Conservation (phyloP, 768 basidiomycete species). For the Rickenella mellea region DNA sequence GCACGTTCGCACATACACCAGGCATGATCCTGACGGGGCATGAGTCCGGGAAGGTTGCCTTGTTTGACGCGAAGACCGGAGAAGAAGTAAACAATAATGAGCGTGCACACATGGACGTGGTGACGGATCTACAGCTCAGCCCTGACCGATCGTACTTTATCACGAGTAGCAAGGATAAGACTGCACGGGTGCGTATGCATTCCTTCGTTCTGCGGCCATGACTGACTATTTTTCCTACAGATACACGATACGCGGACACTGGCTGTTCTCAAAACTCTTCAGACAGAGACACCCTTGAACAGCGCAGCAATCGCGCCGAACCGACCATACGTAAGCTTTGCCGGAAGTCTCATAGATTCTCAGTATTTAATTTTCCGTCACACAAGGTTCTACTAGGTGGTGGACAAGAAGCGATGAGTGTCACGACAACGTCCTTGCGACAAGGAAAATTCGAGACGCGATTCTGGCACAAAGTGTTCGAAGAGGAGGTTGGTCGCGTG, state of each 20-base stretch:
- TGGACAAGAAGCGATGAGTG: conserved; percentile 96
- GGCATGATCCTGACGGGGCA: conserved; percentile 86
- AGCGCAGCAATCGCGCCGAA: conserved; percentile 80
- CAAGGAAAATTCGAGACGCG: conserved; percentile 98
- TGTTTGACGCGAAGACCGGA: conserved; percentile 83
- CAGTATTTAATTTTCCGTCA: not conserved
- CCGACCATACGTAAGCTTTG: conserved; percentile 64
- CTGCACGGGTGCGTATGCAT: conserved; percentile 61
- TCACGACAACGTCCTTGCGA: conserved; percentile 87
- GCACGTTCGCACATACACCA: conserved; percentile 75
- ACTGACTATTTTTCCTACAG: conserved; percentile 22
- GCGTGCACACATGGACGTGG: conserved; percentile 75
- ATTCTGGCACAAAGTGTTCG: conserved; percentile 96
- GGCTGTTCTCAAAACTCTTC: conserved; percentile 84
- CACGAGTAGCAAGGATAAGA: conserved; percentile 95
- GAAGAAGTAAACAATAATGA: conserved; percentile 80
- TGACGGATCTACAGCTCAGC: conserved; percentile 89
- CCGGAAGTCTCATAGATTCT: not conserved
- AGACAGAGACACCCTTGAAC: conserved; percentile 92
- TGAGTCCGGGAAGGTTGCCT: conserved; percentile 89
- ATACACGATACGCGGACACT: conserved; percentile 87
- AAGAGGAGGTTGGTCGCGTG: conserved; percentile 94
- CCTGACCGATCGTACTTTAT: conserved; percentile 90
- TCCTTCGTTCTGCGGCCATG: not conserved
- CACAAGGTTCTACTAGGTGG: conserved; percentile 83